Evolutionary conservation across 805 yeast genomes (phyloP), one percentile per base, ranked within the genome.

Genomic region (Yamadazyma olivae): DNA sequence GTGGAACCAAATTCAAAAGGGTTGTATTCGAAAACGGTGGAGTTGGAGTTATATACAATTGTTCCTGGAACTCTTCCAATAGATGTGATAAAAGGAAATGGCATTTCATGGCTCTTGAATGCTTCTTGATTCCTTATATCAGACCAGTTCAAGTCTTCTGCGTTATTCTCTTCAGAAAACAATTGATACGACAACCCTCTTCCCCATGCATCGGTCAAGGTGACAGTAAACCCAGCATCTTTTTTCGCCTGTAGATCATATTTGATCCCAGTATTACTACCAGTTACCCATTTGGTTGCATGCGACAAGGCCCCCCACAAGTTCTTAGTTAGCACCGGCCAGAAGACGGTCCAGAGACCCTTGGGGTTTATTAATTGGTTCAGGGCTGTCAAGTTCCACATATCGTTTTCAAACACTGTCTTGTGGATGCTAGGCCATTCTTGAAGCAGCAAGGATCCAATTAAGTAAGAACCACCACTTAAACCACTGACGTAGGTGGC

Each of bases 401-500:
- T 33, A 39, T 61, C 60, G 34, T 61, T 44, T 15, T 59, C 57
- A 27, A 58, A 40, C 3, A 64, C 64, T 17, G 86, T 74, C 2
- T 67, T 77, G 45, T 79, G 81, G 17, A 86, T 77, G 9, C 83
- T 66, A 7, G 89, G 77, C 80, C 83, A 88, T 52, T 81, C 79
- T 54, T 87, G 84, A 52, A 74, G 66, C 0, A 75, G 77, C 20
- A 87, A 57, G 7, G 90, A 73, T 1, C 86, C 82, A 18, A 86
- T 67, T 32, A 85, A 64, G 95, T 95, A 87, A 10, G 84, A 74
- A 18, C 95, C 95, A 21, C 96, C 96, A 12, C 90, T 81, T 24
- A 87, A 71, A 6, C 91, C 95, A 4, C 86, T 63, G 4, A 88
- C 57, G 52, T 89, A 88, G 9, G 84, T 75, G 1, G 87, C 53